Evolutionary conservation across 768 basidiomycete genomes (phyloP).

Genomic region (Pholiota conissans): DNA sequence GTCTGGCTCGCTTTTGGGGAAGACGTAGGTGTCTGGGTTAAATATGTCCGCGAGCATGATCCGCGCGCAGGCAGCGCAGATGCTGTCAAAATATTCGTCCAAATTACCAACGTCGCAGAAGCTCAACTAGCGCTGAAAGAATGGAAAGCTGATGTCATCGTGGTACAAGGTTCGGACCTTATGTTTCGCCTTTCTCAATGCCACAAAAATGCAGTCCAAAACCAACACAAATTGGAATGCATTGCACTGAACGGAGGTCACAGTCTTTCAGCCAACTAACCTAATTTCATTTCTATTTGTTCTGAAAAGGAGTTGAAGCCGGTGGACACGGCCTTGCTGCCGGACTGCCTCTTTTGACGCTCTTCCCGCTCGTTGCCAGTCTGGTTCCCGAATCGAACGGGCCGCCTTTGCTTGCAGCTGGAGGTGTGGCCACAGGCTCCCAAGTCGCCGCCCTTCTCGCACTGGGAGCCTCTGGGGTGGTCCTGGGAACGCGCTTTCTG

Average conservation of each 20-base stretch:
- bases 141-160: conserved; percentile 74
- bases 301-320: conserved; percentile 64
- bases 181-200: not conserved
- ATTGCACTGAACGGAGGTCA: not conserved
- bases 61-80: conserved; percentile 34
- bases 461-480: conserved; percentile 68
- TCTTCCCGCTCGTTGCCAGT: conserved; percentile 57
- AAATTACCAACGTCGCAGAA: conserved; percentile 60
- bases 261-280: not conserved
- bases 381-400: conserved; percentile 27
- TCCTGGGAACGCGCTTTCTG: conserved; percentile 76
- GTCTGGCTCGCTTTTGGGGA: conserved; percentile 78
- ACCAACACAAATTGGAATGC: not conserved
- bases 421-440: conserved; percentile 64
- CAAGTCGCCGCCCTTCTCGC: conserved; percentile 67
- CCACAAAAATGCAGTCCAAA: not conserved
- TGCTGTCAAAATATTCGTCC: conserved; percentile 61
- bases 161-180: conserved; percentile 65
- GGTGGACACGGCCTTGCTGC: conserved; percentile 71
- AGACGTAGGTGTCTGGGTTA: conserved; percentile 59
- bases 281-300: not conserved
- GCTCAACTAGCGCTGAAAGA: conserved; percentile 58
- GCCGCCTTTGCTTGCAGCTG: conserved; percentile 66
- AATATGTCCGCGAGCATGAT: conserved; percentile 58
- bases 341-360: conserved; percentile 59